phyloP scores from a whole-genome alignment of 345 rosid genomes.

The Eucalyptus tenuipes region DNA sequence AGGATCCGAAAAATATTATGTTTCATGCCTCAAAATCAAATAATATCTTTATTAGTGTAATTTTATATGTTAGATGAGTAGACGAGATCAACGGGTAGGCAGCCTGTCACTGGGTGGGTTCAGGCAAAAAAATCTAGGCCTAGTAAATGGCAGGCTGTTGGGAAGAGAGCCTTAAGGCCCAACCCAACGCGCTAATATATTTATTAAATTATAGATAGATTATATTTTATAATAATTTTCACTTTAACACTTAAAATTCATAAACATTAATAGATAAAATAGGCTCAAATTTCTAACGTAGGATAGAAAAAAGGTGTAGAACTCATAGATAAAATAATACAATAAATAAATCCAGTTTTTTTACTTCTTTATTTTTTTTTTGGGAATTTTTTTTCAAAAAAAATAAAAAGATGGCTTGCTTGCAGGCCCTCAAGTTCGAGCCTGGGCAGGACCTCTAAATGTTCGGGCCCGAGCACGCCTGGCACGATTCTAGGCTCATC shows the following conservation, averaged over 20 bases:
- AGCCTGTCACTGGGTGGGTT: background rate
- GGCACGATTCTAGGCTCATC: background rate
- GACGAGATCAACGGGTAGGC: background rate
- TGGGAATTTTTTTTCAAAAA: background rate
- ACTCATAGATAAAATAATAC: background rate
- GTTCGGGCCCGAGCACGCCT: background rate
- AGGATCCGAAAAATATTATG: background rate
- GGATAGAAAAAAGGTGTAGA: background rate
- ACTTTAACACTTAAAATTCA: accelerated
- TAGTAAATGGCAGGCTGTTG: accelerated
- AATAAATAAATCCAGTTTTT: too few relatives aligned
- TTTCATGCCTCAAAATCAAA: too few relatives aligned
- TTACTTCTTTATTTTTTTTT: background rate
- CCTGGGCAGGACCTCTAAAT: background rate
- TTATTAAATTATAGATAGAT: background rate
- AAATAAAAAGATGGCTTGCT: background rate
- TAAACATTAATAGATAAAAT: background rate
- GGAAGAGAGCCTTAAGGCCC: background rate
- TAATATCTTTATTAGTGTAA: background rate
- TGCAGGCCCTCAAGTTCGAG: background rate
- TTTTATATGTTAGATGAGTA: background rate
- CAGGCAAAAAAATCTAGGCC: background rate
- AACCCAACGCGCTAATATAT: background rate
- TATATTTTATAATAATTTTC: too few relatives aligned
- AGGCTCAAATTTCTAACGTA: background rate